phyloP scores from a whole-genome alignment of 805 yeast genomes.

The Wickerhamiella occidentalis region DNA sequence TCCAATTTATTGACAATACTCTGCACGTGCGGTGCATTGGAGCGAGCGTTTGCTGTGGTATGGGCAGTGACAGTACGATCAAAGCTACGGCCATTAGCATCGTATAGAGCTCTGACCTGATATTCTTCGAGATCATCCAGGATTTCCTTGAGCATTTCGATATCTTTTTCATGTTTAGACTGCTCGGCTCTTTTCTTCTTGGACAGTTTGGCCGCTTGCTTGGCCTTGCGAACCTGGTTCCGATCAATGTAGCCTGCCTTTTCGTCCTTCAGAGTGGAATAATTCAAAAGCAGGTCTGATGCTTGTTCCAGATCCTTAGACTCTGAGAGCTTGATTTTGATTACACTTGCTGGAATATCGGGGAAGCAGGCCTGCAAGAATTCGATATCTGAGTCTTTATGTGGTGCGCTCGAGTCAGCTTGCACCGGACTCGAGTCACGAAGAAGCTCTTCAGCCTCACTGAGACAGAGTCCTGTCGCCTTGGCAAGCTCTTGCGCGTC shows the following conservation, averaged over 20 bases:
- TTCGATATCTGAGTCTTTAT: not conserved
- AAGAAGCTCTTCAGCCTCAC: constrained; percentile 7
- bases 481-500: constrained; percentile 2
- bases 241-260: constrained; percentile 8
- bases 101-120: not conserved
- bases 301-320: constrained; percentile 13
- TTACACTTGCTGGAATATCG: constrained; percentile 1
- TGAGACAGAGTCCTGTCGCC: constrained; percentile 8
- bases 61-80: constrained; percentile 1
- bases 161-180: not conserved
- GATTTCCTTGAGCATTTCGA: not conserved
- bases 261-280: constrained; percentile 8
- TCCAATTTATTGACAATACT: not conserved
- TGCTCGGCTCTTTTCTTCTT: not conserved
- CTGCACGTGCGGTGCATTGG: constrained; percentile 9
- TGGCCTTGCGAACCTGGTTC: constrained; percentile 1
- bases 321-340: not conserved
- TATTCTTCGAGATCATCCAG: not conserved
- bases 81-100: not conserved
- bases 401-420: not conserved
- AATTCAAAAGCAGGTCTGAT: constrained; percentile 14
- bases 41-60: not conserved
- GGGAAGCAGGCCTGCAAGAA: constrained; percentile 14
- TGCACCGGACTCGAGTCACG: not conserved
- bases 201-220: not conserved